phyloP scores from a whole-genome alignment of 371 early-diverging fungal genomes.

The Scutellospora calospora region DNA sequence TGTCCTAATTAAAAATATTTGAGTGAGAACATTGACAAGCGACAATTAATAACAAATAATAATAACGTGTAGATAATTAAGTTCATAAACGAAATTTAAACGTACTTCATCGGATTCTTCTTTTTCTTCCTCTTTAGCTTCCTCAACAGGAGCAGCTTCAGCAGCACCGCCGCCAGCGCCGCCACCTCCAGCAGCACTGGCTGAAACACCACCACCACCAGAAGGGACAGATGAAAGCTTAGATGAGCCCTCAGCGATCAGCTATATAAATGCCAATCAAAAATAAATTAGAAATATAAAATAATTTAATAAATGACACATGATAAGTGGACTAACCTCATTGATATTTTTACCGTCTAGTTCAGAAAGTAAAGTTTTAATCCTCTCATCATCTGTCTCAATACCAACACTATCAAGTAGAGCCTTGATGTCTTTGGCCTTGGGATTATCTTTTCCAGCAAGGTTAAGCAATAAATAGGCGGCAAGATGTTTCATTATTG shows the following conservation, averaged over 20 bases:
- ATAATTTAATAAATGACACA: not conserved
- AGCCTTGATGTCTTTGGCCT: conserved; percentile 82
- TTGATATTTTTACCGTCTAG: conserved; percentile 90
- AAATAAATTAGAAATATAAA: not conserved
- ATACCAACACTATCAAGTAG: conserved; percentile 94
- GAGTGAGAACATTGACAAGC: not conserved
- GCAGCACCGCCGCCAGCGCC: conserved; percentile 51
- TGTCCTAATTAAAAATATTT: conserved; percentile 48
- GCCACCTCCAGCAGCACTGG: conserved; percentile 53
- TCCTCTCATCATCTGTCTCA: conserved; percentile 85
- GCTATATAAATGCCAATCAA: conserved; percentile 45
- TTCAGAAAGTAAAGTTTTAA: conserved; percentile 80
- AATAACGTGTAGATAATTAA: not conserved
- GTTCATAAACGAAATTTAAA: not conserved
- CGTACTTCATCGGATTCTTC: conserved; percentile 63
- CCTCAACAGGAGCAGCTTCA: conserved; percentile 52
- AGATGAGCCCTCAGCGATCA: conserved; percentile 88
- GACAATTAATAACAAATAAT: not conserved
- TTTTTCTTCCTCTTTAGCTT: conserved; percentile 62
- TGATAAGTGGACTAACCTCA: conserved; percentile 60
- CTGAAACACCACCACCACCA: conserved; percentile 81
- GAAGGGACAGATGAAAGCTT: conserved; percentile 95
- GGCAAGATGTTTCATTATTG: conserved; percentile 93
- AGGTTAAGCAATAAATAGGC: conserved; percentile 95
- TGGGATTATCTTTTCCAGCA: conserved; percentile 88